Evolutionary conservation across 768 basidiomycete genomes (phyloP).

Genomic region (Suillus weaverae): DNA sequence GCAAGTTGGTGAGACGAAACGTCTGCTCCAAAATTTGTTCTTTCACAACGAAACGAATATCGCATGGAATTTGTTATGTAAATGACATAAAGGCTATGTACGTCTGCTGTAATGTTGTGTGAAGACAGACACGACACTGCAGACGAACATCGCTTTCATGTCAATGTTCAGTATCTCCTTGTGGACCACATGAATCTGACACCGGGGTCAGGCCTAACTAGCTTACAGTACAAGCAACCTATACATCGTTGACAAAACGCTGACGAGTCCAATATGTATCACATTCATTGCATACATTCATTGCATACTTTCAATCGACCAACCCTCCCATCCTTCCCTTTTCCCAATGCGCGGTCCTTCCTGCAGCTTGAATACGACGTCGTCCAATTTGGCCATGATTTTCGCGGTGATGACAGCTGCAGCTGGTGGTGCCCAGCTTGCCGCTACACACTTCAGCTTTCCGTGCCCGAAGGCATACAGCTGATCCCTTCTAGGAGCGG

Average conservation of each 20-base stretch:
- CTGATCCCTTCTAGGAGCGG: slow-evolving; percentile 23
- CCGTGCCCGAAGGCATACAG: slow-evolving; percentile 46
- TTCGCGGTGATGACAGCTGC: slow-evolving; percentile 44
- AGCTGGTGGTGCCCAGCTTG: slow-evolving; percentile 51
- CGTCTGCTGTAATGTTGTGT: background rate
- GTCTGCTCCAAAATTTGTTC: background rate
- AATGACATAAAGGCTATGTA: background rate
- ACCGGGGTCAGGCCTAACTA: background rate
- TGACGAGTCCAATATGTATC: background rate
- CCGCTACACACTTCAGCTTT: slow-evolving; percentile 44
- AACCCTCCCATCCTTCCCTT: slow-evolving; percentile 45
- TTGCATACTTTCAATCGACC: slow-evolving; percentile 23
- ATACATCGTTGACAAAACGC: background rate
- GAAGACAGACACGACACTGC: background rate
- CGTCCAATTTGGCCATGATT: slow-evolving; percentile 32
- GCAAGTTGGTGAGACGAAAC: background rate
- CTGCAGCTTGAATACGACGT: slow-evolving; percentile 21
- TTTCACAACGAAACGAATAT: background rate
- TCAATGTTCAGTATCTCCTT: background rate
- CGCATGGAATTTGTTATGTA: background rate
- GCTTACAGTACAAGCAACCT: background rate
- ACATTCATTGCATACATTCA: background rate
- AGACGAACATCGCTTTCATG: background rate
- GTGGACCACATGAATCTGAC: background rate
- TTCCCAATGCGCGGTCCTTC: slow-evolving; percentile 35